phyloP scores from a whole-genome alignment of 2,329 filamentous ascomycete genomes.

The Lecanicillium sp. region DNA sequence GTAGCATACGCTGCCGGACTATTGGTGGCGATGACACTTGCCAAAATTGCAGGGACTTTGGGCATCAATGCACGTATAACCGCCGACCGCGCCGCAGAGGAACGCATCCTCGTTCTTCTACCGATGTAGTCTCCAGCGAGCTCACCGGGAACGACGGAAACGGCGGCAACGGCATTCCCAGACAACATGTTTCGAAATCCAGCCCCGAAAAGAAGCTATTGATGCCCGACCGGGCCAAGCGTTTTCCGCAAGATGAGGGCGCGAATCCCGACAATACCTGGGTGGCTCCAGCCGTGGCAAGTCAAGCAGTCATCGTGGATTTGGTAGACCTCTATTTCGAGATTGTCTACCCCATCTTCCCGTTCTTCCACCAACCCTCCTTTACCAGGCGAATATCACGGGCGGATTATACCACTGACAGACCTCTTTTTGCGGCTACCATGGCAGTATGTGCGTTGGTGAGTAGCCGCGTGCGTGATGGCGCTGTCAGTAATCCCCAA shows the following conservation, averaged over 20 bases:
- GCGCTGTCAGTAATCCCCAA: constrained; percentile 28
- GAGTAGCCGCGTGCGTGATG: constrained; percentile 36
- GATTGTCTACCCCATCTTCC: constrained; percentile 41
- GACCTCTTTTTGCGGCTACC: constrained; percentile 35
- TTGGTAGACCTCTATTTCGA: constrained; percentile 40
- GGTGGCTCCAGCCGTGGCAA: background rate
- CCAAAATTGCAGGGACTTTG: constrained; percentile 43
- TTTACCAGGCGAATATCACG: constrained; percentile 27
- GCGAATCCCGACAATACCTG: background rate
- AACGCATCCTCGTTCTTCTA: no score
- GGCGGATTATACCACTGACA: constrained; percentile 31
- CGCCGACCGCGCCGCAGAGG: constrained; percentile 31
- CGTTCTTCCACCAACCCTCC: constrained; percentile 37
- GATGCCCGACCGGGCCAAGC: no score
- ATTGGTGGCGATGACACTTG: constrained; percentile 30
- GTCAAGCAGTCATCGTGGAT: constrained; percentile 21
- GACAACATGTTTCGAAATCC: no score
- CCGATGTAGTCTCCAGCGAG: no score
- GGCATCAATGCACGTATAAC: constrained; percentile 36
- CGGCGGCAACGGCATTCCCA: no score
- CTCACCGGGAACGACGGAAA: no score
- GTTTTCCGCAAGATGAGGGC: no score
- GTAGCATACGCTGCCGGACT: constrained; percentile 18
- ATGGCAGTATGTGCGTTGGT: constrained; percentile 43
- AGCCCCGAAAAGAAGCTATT: no score